Evolutionary conservation across 331 rosid species (phyloP).

Genomic region (Dryas integrifolia): DNA sequence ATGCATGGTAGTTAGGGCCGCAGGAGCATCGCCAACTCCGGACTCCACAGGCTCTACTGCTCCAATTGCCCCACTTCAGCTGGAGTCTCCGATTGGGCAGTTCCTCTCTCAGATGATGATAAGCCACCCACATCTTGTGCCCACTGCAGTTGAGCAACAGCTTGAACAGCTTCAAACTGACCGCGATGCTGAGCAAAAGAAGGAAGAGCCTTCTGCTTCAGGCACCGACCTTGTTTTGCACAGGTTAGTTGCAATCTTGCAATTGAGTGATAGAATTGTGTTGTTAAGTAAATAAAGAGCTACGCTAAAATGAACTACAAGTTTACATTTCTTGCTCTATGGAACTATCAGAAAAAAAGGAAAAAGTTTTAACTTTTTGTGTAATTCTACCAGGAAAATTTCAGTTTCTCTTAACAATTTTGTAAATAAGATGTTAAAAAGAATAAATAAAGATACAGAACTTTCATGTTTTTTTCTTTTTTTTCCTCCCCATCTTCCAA

Average conservation of each 20-base stretch:
- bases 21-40: conserved; percentile 43
- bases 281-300: not conserved
- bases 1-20: conserved; percentile 47
- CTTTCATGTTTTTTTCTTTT: not conserved
- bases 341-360: too few species aligned
- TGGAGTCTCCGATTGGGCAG: conserved; percentile 93
- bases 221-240: conserved; percentile 75
- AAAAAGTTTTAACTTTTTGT: not conserved
- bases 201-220: conserved; percentile 54
- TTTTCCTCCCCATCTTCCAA: not conserved
- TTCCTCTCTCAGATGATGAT: conserved; percentile 73
- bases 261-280: not conserved
- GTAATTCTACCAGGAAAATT: not conserved
- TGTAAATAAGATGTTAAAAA: not conserved
- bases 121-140: conserved; percentile 91
- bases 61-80: conserved; percentile 78
- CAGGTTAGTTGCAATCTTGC: conserved; percentile 48
- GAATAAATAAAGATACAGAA: not conserved
- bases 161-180: conserved; percentile 84
- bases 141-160: conserved; percentile 93
- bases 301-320: not conserved
- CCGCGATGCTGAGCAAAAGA: conserved; percentile 63
- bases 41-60: conserved; percentile 52
- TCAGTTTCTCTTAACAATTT: not conserved
- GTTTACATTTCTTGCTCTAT: not conserved